Conservation (phyloP, 148 eudicot genomes). For the Polygonum maritimum region DNA sequence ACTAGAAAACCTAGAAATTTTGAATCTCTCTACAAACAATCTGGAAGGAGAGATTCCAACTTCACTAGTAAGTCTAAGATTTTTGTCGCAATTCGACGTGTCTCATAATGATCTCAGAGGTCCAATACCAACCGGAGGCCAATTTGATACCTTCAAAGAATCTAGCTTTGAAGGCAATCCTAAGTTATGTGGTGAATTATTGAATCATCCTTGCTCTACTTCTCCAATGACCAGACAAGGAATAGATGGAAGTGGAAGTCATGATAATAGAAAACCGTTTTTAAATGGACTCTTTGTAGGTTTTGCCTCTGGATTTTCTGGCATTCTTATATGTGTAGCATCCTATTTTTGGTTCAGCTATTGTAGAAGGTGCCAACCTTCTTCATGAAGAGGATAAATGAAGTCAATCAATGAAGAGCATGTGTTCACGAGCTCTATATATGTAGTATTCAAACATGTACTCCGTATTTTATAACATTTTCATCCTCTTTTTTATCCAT, state of each 20-base stretch:
- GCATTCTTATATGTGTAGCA: not conserved
- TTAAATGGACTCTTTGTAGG: not conserved
- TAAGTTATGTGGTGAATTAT: not conserved
- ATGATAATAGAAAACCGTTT: not conserved
- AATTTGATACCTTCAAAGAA: not conserved
- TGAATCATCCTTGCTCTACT: not conserved
- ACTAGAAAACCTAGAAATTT: not conserved
- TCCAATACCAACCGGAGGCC: conserved; percentile 3
- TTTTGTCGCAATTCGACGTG: not conserved
- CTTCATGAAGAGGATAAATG: too few species aligned
- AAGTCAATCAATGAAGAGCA: too few species aligned
- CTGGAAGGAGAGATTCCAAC: not conserved
- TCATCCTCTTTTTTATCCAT: too few species aligned
- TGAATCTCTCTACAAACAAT: not conserved
- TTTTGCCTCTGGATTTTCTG: not conserved
- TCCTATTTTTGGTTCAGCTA: not conserved
- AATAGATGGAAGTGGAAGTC: not conserved
- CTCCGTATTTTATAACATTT: too few species aligned
- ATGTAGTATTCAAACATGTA: too few species aligned
- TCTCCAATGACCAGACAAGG: not conserved
- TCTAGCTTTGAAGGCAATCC: not conserved
- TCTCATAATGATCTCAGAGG: not conserved
- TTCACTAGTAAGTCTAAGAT: not conserved
- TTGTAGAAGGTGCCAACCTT: not conserved
- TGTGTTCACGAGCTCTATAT: too few species aligned